A percentile compares a stretch with the other conserved stretches of the same genome.
phyloP scores from a whole-genome alignment of 306 rosid genomes.

The Prunus dulcis region DNA sequence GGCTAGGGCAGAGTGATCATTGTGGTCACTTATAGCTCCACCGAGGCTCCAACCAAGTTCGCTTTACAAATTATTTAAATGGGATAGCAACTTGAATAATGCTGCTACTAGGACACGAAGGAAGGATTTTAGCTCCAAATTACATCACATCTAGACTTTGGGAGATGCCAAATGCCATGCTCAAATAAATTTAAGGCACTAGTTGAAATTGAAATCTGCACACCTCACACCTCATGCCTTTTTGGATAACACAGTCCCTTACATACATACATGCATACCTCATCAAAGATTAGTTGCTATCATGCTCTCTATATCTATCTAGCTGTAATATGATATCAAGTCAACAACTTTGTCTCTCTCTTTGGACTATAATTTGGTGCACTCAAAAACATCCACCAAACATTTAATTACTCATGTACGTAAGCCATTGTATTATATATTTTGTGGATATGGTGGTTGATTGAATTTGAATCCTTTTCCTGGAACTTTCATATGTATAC shows the following conservation, averaged over 20 bases:
- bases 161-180: neutral
- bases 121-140: neutral
- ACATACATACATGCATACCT: neutral
- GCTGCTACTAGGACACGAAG: neutral
- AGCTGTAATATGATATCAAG: neutral
- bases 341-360: constrained; percentile 11
- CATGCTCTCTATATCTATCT: neutral
- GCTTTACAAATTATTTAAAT: neutral
- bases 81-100: no score
- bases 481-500: constrained; percentile 22
- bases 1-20: neutral
- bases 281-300: neutral
- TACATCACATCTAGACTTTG: neutral
- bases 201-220: neutral
- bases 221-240: neutral
- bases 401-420: neutral
- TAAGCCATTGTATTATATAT: constrained; percentile 3
- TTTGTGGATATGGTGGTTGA: constrained; percentile 39
- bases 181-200: neutral
- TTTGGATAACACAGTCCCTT: neutral
- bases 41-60: neutral
- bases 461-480: constrained; percentile 19
- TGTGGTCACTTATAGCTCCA: neutral
- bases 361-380: constrained; percentile 10
- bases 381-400: constrained; percentile 41